These are phyloP conservation scores for Candida neerlandica DNA, from an alignment of 1,139 yeast species.

Conservation along the genomic window DNA sequence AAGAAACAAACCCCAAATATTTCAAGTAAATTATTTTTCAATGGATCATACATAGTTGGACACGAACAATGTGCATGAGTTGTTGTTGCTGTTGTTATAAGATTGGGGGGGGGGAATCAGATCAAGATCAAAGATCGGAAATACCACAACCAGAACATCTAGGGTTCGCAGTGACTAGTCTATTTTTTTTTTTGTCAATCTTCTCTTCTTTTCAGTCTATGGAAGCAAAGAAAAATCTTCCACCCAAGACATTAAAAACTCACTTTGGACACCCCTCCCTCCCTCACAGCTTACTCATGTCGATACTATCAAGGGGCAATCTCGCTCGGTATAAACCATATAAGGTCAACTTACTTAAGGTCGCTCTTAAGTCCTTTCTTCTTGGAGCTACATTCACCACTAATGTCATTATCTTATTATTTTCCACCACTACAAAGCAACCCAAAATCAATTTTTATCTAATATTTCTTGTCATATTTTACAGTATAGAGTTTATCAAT, in stretches of 20 bases:
- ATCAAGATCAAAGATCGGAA: background rate
- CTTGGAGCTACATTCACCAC: constrained; percentile 31
- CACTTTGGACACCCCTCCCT: background rate
- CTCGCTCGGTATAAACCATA: constrained; percentile 26
- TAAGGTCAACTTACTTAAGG: constrained; percentile 33
- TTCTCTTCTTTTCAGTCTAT: too few species aligned
- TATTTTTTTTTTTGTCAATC: too few species aligned
- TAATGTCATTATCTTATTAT: constrained; percentile 10
- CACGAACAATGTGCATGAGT: background rate
- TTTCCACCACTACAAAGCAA: constrained; percentile 1
- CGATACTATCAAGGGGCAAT: constrained; percentile 1
- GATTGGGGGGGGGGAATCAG: too few species aligned
- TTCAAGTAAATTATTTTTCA: constrained; percentile 25
- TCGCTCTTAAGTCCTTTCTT: constrained; percentile 34
- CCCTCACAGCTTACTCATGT: constrained; percentile 2
- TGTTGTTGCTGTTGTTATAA: background rate
- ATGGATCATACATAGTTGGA: constrained; percentile 15
- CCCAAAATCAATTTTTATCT: constrained; percentile 42
- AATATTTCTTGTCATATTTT: constrained; percentile 61
- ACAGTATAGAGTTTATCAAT: constrained; percentile 75
- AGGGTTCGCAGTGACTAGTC: too few species aligned
- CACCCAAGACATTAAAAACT: too few species aligned
- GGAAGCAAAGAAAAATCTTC: background rate
- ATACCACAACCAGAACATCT: too few species aligned
- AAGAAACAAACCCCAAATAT: constrained; percentile 23